Evolutionary conservation across 192 early-diverging fungal genomes (phyloP).

Genomic region (Umbelopsis sp.): DNA sequence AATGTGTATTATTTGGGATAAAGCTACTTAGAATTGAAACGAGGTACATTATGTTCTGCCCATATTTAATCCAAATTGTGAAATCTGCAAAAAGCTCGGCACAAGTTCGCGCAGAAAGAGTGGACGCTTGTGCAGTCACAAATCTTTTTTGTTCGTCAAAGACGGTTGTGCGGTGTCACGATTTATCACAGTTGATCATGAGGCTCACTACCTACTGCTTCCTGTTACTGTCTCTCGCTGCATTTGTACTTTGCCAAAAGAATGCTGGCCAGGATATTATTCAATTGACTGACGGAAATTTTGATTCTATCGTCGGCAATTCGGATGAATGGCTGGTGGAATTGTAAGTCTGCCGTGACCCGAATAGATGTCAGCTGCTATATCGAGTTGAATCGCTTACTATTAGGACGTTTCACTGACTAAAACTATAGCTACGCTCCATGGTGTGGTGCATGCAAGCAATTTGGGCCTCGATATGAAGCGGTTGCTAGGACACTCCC

Average conservation of each 20-base stretch:
- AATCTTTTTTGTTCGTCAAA: background rate
- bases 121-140: slow-evolving; percentile 4
- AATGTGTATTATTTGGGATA: background rate
- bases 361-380: background rate
- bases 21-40: background rate
- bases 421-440: slow-evolving; percentile 25
- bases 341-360: slow-evolving; percentile 20
- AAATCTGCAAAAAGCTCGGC: background rate
- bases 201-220: background rate
- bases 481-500: slow-evolving; percentile 1
- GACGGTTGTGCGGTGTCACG: no score
- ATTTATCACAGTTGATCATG: background rate
- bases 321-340: slow-evolving; percentile 30
- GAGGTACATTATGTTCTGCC: no score
- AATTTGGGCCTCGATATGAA: slow-evolving; percentile 19
- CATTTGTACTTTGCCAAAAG: slow-evolving; percentile 1
- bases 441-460: slow-evolving; percentile 37
- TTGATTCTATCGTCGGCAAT: slow-evolving; percentile 15
- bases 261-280: background rate
- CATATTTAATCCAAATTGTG: background rate
- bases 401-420: background rate
- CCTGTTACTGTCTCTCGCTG: background rate
- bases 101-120: no score
- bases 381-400: background rate
- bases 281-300: slow-evolving; percentile 23